Percentiles rank a stretch among this genome's conserved stretches.
These are phyloP conservation scores for Globisporangium camurandrum DNA, from an alignment of 352 stramenopile species.

Conservation along the genomic window DNA sequence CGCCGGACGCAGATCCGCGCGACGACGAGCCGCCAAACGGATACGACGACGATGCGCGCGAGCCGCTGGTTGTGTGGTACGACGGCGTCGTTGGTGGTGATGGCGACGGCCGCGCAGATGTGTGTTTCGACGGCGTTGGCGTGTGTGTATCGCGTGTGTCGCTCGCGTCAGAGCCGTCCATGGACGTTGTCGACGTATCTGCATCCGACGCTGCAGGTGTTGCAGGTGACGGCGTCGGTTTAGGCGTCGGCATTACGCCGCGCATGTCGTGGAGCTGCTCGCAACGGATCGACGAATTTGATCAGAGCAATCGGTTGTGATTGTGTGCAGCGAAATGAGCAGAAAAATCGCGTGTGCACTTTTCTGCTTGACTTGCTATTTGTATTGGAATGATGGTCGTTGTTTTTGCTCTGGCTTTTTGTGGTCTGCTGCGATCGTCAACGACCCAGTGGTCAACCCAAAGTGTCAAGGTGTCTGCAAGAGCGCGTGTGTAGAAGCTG, in stretches of 20 bases:
- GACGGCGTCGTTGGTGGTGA: neutral
- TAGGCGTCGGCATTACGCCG: neutral
- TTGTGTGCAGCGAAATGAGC: neutral
- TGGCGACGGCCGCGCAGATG: neutral
- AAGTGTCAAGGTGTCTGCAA: too few relatives aligned
- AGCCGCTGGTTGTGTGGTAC: neutral
- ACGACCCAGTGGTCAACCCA: too few relatives aligned
- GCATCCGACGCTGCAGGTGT: too few relatives aligned
- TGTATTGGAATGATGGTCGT: constrained; percentile 1
- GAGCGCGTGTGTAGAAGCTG: too few relatives aligned
- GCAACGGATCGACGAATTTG: neutral
- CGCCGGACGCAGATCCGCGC: constrained; percentile 7
- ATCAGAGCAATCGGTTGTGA: neutral
- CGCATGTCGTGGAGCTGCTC: neutral
- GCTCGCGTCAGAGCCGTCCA: constrained; percentile 2
- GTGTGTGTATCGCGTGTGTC: constrained; percentile 2
- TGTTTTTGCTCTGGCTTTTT: neutral
- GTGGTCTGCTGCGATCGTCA: too few relatives aligned
- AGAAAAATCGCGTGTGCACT: too few relatives aligned
- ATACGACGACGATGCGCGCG: constrained; percentile 6
- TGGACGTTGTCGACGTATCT: constrained; percentile 4
- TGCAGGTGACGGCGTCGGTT: neutral
- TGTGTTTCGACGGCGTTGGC: neutral
- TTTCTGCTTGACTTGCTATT: neutral
- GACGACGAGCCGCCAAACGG: constrained; percentile 6